Evolutionary conservation across 202 grass and related monocot genomes (phyloP), one percentile per base, ranked within the genome.

Genomic region (Elaeis oleifera): DNA sequence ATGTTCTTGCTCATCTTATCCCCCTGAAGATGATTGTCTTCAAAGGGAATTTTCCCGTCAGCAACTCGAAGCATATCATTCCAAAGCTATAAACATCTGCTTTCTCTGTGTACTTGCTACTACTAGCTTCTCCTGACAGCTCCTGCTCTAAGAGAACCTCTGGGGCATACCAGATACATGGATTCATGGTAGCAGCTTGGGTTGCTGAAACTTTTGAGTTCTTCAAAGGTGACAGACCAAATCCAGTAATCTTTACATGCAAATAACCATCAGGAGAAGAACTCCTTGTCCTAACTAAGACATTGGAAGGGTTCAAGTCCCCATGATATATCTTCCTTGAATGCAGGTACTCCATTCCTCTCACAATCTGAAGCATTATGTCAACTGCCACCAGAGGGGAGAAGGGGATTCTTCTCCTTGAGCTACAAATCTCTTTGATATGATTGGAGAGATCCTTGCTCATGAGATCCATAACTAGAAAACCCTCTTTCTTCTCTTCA

Each of bases 1-100:
- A 96, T 88, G 77, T 90, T 96, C 82, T 96, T 90, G 72, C 87
- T 87, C 26, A 79, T 96, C 78, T 90, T 90, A 56, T 90, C 84
- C 8, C 84, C 87, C 65, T 96, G 84, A 53, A 90, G 85, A 71
- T 96, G 91, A 51, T 88, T 81, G 72, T 96, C 91, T 72, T 90
- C 87, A 64, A 96, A 96, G 19, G 91, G 87, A 0, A 96, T 74
- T 83, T 96, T n/a, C 91, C 91, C 0, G 91, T 90, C 20, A 96
- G 67, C 52, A 96, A 69, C 76, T 96, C 84, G 63, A 96, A 96
- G 71, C 87, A 88, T 16, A 96, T 88, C 91, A 90, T 90, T 2
- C 63, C 63, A 63, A 96, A 90, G 71, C 91, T 88, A 67, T 96
- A 96, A 72, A 90, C 78, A 67, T 96, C 91, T 49, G 80, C 87